Percentiles rank a stretch among this genome's conserved stretches.
Conservation (phyloP, 768 basidiomycete genomes). For the Mycena crocata region DNA sequence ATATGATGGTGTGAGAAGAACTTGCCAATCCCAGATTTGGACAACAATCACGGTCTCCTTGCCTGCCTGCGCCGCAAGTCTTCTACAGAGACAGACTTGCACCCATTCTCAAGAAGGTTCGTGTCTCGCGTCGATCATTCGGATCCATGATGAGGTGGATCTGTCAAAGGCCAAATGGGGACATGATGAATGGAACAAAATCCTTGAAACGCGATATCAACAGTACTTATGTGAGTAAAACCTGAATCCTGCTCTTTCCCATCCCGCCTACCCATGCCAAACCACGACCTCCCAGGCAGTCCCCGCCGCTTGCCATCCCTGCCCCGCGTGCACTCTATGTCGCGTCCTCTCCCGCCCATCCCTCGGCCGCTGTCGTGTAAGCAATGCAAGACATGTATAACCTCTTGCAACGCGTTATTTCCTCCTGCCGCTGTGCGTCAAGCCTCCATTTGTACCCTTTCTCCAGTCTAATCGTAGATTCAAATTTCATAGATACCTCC, state of each 20-base stretch:
- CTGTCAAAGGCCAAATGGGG: too few species aligned
- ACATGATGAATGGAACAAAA: too few species aligned
- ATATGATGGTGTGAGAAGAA: too few species aligned
- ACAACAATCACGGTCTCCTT: too few species aligned
- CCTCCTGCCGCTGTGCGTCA: slow-evolving; percentile 53
- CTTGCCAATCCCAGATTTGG: too few species aligned
- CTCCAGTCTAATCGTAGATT: slow-evolving; percentile 2
- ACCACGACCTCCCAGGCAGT: slow-evolving; percentile 35
- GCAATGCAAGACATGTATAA: slow-evolving; percentile 57
- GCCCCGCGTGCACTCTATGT: slow-evolving; percentile 40
- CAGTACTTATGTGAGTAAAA: background rate
- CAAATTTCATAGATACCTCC: slow-evolving; percentile 58
- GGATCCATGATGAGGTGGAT: too few species aligned
- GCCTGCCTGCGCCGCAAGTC: too few species aligned
- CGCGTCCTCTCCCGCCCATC: slow-evolving; percentile 62
- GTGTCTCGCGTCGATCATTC: too few species aligned
- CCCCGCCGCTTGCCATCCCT: slow-evolving; percentile 38
- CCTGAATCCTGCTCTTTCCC: background rate
- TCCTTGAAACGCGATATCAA: too few species aligned
- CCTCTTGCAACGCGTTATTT: slow-evolving; percentile 55
- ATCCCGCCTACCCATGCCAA: slow-evolving; percentile 18
- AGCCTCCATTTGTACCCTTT: background rate
- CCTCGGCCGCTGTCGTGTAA: slow-evolving; percentile 60
- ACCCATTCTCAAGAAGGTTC: too few species aligned
- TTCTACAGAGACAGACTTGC: too few species aligned